Evolutionary conservation across 129 eudicot genomes (phyloP).

Genomic region (Flaveria sonorensis): DNA sequence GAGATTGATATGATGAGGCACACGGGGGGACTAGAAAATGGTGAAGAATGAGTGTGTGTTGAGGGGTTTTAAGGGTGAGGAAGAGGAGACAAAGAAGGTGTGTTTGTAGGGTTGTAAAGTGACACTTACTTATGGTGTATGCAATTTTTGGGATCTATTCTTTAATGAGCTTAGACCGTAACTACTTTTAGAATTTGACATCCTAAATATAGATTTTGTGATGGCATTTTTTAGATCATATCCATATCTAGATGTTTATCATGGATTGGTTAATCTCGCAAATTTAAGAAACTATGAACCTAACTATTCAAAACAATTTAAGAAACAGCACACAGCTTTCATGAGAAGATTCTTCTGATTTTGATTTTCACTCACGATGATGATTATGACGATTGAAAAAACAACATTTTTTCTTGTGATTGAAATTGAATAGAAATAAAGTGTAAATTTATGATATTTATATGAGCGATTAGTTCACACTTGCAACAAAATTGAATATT

Average conservation of each 20-base stretch:
- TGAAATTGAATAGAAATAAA: too few species aligned
- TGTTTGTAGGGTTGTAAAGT: slow-evolving; percentile 68
- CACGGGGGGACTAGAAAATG: slow-evolving; percentile 79
- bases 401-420: too few species aligned
- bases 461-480: too few species aligned
- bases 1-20: slow-evolving; percentile 24
- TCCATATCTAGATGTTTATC: background rate
- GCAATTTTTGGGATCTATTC: slow-evolving; percentile 37
- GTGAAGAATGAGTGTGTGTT: slow-evolving; percentile 41
- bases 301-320: background rate
- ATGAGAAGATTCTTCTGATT: too few species aligned
- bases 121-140: slow-evolving; percentile 76
- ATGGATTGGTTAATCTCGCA: background rate
- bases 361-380: too few species aligned
- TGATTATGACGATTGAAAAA: too few species aligned
- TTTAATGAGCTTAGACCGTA: slow-evolving; percentile 33
- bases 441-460: too few species aligned
- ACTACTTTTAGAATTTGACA: slow-evolving; percentile 2
- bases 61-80: slow-evolving; percentile 46
- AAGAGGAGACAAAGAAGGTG: slow-evolving; percentile 66
- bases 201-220: slow-evolving; percentile 33
- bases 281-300: background rate
- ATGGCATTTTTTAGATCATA: background rate
- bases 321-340: too few species aligned
- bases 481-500: too few species aligned